Percentiles rank a stretch among this genome's conserved stretches.
Conservation (phyloP, 2,329 filamentous ascomycete species). For the Neofusicoccum sp. region DNA sequence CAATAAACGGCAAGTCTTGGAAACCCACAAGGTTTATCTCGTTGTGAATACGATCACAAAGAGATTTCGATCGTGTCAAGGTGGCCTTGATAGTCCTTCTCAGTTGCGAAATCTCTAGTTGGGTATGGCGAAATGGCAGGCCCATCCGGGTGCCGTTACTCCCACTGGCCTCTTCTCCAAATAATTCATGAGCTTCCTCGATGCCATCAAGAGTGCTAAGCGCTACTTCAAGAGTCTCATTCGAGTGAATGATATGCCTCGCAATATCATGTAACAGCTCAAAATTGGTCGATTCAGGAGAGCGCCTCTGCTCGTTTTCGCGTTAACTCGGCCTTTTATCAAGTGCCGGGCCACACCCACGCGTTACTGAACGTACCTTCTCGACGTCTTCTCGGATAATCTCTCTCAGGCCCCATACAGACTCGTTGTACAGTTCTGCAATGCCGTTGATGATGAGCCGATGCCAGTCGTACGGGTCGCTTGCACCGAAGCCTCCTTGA, state of each 20-base stretch:
- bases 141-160: neutral
- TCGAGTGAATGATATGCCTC: slow-evolving; percentile 8
- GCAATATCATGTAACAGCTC: slow-evolving; percentile 2
- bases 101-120: neutral
- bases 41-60: neutral
- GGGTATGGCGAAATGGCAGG: neutral
- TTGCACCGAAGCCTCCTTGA: neutral
- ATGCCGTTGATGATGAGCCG: neutral
- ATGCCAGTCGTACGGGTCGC: neutral
- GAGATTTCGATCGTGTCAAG: neutral
- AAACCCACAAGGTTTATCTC: slow-evolving; percentile 10
- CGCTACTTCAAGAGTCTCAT: slow-evolving; percentile 7
- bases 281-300: neutral
- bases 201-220: slow-evolving; percentile 1
- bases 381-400: slow-evolving; percentile 1
- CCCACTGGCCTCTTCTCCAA: neutral
- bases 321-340: neutral
- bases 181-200: neutral
- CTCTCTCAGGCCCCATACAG: neutral
- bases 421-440: neutral
- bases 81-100: neutral
- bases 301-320: neutral
- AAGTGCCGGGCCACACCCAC: neutral
- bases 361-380: neutral
- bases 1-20: neutral